Evolutionary conservation across 2,329 filamentous ascomycete species (phyloP), one percentile per base, ranked within the genome.

Genomic region (Pseudogymnoascus sp.): DNA sequence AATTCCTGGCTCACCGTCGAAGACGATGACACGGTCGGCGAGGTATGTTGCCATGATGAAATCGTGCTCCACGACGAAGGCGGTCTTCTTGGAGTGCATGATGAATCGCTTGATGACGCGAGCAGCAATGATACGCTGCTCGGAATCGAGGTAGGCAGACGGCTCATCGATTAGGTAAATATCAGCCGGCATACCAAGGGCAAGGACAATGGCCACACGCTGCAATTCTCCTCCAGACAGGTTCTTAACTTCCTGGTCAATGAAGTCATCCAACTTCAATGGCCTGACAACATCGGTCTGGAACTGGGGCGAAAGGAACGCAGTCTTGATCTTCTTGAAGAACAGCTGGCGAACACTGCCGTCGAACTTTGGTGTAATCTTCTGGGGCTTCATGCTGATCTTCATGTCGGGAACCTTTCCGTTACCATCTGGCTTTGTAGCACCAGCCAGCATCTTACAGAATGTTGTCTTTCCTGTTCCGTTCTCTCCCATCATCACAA

Each of bases 401-500:
- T 90, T 92, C 92, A 99, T 96, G 69, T 90, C 86, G 13, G 94
- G 94, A 13, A 99, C 84, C 71, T 85, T 85, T 70, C 84, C 81
- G 67, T 81, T 86, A 70, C 84, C 86, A 71, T 99, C 95, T 7
- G 95, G 94, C 79, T 97, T 93, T 70, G 96, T 83, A 39, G 90
- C 91, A 73, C 95, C 95, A 63, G 94, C 94, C 68, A 99, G 83
- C 79, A 99, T 89, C 74, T 89, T 91, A 82, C 93, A 97, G 83
- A 99, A 99, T 4, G 94, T 99, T 1, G 94, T 99, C 83, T 99
- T 97, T 75, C 95, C 95, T 36, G 95, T 99, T 78, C 94, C 94
- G 78, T 99, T 99, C 81, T 97, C 93, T 69, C 94, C 94, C 94
- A 99, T 97, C 91, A 99, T 96, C 77, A 99, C 94, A 63, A 99